Conservation (phyloP, 495 filamentous ascomycete genomes). For the Penicillium argentinense region DNA sequence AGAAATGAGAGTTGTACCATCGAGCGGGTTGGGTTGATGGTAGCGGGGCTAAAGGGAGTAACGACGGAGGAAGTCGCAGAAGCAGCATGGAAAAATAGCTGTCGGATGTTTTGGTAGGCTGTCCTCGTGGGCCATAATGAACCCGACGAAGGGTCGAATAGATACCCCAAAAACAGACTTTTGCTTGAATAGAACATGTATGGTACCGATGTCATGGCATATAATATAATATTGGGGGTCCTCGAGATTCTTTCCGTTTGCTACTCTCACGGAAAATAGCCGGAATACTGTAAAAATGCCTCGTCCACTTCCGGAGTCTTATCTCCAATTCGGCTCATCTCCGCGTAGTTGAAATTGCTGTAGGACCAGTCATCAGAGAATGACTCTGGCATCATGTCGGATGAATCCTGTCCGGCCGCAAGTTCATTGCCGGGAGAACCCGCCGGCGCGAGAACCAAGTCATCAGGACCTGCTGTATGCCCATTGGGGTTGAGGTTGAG, state of each 20-base stretch:
- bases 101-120: constrained; percentile 29
- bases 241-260: no score
- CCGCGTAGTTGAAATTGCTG: constrained; percentile 21
- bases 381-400: not conserved
- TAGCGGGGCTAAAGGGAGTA: constrained; percentile 31
- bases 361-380: constrained; percentile 3
- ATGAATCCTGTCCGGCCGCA: not conserved
- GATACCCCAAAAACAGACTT: no score
- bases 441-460: not conserved
- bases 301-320: constrained; percentile 21
- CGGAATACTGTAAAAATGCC: constrained; percentile 17
- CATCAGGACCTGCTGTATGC: not conserved
- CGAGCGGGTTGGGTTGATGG: constrained; percentile 28
- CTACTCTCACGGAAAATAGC: not conserved
- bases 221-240: no score
- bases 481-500: constrained; percentile 12
- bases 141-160: no score
- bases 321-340: constrained; percentile 26
- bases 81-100: constrained; percentile 32
- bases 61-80: constrained; percentile 23
- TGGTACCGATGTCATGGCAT: no score
- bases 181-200: no score
- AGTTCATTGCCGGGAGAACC: not conserved
- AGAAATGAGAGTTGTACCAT: constrained; percentile 35
- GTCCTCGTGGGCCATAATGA: no score